phyloP scores from a whole-genome alignment of 202 grass and related monocot species.

The Musa balbisiana region DNA sequence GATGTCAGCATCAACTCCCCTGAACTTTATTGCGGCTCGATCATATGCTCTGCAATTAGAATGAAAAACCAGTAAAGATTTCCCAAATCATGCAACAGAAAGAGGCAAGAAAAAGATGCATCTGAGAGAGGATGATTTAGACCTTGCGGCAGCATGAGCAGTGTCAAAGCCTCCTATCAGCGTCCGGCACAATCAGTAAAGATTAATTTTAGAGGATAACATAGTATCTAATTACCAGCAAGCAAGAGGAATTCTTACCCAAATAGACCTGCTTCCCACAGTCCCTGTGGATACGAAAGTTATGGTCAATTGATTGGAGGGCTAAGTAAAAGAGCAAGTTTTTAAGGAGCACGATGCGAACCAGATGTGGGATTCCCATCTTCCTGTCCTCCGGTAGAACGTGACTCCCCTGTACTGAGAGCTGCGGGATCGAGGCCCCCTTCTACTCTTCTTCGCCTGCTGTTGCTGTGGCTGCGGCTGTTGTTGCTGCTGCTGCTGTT shows the following conservation, averaged over 20 bases:
- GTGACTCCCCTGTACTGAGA: slow-evolving; percentile 21
- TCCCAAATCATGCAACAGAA: not conserved
- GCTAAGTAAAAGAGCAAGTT: not conserved
- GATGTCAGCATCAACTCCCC: slow-evolving; percentile 18
- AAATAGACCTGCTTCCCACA: slow-evolving; percentile 21
- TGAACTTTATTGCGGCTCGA: slow-evolving; percentile 18
- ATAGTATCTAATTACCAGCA: not conserved
- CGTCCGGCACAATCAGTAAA: not conserved
- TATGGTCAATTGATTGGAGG: not conserved
- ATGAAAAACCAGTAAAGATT: not conserved
- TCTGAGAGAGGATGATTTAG: not conserved
- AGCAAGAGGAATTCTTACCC: not conserved
- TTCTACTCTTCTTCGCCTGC: slow-evolving; percentile 17
- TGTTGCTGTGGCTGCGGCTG: slow-evolving; percentile 9
- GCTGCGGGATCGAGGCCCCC: slow-evolving; percentile 21
- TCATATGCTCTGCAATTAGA: slow-evolving; percentile 16
- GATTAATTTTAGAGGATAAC: not conserved
- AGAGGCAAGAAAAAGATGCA: not conserved
- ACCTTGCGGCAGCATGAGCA: slow-evolving; percentile 95
- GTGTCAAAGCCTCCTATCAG: slow-evolving; percentile 86
- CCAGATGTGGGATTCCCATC: slow-evolving; percentile 26
- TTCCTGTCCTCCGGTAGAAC: slow-evolving; percentile 21
- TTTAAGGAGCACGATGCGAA: not conserved
- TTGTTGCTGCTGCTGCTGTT: not conserved
- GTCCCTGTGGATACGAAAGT: slow-evolving; percentile 2